Percentiles rank a stretch among this genome's conserved stretches.
phyloP scores from a whole-genome alignment of 805 yeast genomes.

The Teunomyces tritomae region DNA sequence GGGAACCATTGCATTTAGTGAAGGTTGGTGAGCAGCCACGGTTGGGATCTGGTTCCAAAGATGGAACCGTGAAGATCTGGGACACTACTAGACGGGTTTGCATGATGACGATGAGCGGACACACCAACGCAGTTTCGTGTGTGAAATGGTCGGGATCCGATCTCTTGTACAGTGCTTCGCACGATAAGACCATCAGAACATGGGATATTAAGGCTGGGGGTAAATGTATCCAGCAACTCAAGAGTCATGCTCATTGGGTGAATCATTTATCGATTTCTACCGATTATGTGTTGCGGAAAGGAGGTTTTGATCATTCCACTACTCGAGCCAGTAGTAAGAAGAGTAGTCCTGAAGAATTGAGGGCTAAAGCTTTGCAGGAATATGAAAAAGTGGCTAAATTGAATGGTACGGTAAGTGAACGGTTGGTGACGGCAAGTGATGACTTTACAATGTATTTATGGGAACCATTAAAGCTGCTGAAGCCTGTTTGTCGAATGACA shows the following conservation, averaged over 20 bases:
- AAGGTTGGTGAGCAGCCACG: conserved; percentile 64
- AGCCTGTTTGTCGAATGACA: conserved; percentile 91
- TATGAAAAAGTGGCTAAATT: conserved; percentile 62
- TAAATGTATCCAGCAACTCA: conserved; percentile 70
- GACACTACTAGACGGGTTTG: conserved; percentile 70
- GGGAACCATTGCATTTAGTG: conserved; percentile 92
- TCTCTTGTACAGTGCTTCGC: conserved; percentile 82
- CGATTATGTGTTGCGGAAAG: conserved; percentile 81
- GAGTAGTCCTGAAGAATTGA: conserved; percentile 24
- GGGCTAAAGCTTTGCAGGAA: conserved; percentile 52
- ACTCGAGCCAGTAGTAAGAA: conserved; percentile 33
- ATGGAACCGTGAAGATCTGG: conserved; percentile 88
- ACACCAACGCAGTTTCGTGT: conserved; percentile 84
- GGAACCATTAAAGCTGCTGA: conserved; percentile 80
- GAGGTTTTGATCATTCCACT: conserved; percentile 76
- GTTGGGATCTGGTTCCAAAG: conserved; percentile 86
- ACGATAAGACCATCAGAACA: conserved; percentile 87
- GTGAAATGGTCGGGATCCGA: conserved; percentile 97
- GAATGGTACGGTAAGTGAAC: conserved; percentile 59
- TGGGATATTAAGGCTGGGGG: conserved; percentile 84
- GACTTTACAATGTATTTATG: conserved; percentile 97
- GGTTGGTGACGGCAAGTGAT: conserved; percentile 92
- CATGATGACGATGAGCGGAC: conserved; percentile 76
- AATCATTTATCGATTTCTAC: conserved; percentile 91
- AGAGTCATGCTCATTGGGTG: conserved; percentile 97